phyloP scores from a whole-genome alignment of 441 rosid species.

The Populus trichocarpa region DNA sequence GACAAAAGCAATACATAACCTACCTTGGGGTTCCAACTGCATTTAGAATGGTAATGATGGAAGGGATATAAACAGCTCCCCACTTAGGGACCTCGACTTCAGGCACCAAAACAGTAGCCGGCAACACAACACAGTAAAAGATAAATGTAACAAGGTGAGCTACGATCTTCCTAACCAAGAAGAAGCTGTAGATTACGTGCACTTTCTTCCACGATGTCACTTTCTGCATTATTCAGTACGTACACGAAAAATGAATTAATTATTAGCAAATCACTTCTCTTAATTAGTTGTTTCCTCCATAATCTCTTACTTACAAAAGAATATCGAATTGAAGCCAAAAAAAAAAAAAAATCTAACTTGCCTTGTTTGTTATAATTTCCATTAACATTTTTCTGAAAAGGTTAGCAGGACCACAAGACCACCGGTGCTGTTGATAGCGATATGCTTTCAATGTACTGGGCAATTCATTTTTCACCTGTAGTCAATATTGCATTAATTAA shows the following conservation, averaged over 20 bases:
- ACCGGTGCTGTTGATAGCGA: conserved; percentile 84
- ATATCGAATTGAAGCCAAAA: not conserved
- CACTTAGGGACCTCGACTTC: conserved; percentile 84
- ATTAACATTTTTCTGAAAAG: conserved; percentile 78
- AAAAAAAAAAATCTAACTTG: conserved; percentile 2
- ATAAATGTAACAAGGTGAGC: conserved; percentile 85
- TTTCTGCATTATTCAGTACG: conserved; percentile 41
- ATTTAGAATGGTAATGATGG: conserved; percentile 66
- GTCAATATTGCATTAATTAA: not conserved
- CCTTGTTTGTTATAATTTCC: conserved; percentile 71
- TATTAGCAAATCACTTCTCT: not conserved
- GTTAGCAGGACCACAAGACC: conserved; percentile 98
- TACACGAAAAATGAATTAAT: not conserved
- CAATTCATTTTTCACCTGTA: conserved; percentile 84
- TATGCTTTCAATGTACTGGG: conserved; percentile 89
- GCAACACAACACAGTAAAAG: conserved; percentile 78
- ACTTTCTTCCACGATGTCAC: conserved; percentile 81
- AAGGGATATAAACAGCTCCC: conserved; percentile 90
- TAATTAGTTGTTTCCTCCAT: not conserved
- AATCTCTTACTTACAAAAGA: not conserved
- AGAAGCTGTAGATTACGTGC: conserved; percentile 90
- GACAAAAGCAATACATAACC: not conserved
- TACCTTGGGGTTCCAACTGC: conserved; percentile 96
- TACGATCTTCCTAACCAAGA: conserved; percentile 73
- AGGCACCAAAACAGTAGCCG: conserved; percentile 84